Conservation (phyloP, 2,329 filamentous ascomycete genomes). For the Dothistroma pini region DNA sequence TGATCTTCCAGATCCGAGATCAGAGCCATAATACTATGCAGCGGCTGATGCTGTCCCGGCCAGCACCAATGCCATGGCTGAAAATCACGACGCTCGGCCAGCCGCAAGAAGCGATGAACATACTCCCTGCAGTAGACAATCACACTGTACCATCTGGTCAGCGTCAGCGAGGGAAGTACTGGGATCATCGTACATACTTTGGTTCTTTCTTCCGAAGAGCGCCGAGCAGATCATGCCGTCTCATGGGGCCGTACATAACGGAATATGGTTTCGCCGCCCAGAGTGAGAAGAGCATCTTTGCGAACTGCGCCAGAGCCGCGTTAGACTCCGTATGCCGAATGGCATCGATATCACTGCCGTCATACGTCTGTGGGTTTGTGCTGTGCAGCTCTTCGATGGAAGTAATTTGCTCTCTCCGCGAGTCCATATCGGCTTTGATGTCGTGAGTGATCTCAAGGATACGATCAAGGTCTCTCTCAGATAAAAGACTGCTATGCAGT, state of each 20-base stretch:
- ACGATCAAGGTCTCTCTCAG: slow-evolving; percentile 17
- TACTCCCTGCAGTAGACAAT: slow-evolving; percentile 23
- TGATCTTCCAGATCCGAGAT: slow-evolving; percentile 25
- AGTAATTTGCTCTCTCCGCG: slow-evolving; percentile 14
- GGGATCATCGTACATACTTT: slow-evolving; percentile 10
- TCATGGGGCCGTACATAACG: slow-evolving; percentile 25
- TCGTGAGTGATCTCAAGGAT: slow-evolving; percentile 20
- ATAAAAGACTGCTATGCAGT: slow-evolving; percentile 19
- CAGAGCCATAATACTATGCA: slow-evolving; percentile 28
- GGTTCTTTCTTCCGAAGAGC: slow-evolving; percentile 22
- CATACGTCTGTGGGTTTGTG: slow-evolving; percentile 12
- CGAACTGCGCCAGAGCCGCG: slow-evolving; percentile 20
- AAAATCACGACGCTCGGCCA: slow-evolving; percentile 22
- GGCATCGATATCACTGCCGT: slow-evolving; percentile 19
- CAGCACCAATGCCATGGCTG: slow-evolving; percentile 27
- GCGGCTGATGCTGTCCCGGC: slow-evolving; percentile 26
- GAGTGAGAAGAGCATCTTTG: slow-evolving; percentile 21
- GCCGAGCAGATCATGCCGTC: slow-evolving; percentile 17
- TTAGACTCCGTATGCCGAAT: slow-evolving; percentile 23
- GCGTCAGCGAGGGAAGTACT: slow-evolving; percentile 4
- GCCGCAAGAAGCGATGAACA: slow-evolving; percentile 22
- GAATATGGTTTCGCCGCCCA: slow-evolving; percentile 26
- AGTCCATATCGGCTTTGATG: slow-evolving; percentile 22
- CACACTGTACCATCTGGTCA: slow-evolving; percentile 16
- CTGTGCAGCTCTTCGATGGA: slow-evolving; percentile 15